phyloP scores from a whole-genome alignment of 2,329 filamentous ascomycete genomes.

The Penicillium expansum region DNA sequence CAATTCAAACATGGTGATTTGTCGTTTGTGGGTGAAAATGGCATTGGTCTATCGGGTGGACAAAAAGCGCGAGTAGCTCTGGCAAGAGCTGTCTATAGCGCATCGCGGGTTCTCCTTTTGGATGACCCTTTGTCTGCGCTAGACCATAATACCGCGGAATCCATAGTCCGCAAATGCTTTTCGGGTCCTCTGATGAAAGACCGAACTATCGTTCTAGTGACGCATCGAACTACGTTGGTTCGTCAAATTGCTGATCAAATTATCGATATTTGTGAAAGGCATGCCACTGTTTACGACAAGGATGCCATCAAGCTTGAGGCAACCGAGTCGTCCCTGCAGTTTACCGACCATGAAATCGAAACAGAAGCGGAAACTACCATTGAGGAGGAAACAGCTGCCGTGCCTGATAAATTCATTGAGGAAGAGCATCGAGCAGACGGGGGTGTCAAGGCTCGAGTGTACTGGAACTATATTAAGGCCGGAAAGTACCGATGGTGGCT shows the following conservation, averaged over 20 bases:
- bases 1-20: slow-evolving; percentile 64
- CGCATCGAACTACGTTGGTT: slow-evolving; percentile 68
- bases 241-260: slow-evolving; percentile 70
- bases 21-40: slow-evolving; percentile 61
- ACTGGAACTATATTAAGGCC: slow-evolving; percentile 81
- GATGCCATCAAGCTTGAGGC: slow-evolving; percentile 48
- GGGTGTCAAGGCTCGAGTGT: slow-evolving; percentile 71
- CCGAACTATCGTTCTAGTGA: slow-evolving; percentile 59
- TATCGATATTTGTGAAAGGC: slow-evolving; percentile 65
- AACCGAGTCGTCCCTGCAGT: slow-evolving; percentile 23
- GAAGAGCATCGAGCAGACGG: slow-evolving; percentile 73
- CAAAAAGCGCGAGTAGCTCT: slow-evolving; percentile 61
- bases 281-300: slow-evolving; percentile 50
- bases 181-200: slow-evolving; percentile 53
- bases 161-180: slow-evolving; percentile 58
- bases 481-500: slow-evolving; percentile 74
- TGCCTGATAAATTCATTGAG: slow-evolving; percentile 74
- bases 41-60: slow-evolving; percentile 59
- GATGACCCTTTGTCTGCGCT: slow-evolving; percentile 61
- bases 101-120: slow-evolving; percentile 53
- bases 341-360: slow-evolving; percentile 16
- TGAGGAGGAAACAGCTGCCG: slow-evolving; percentile 50
- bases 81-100: slow-evolving; percentile 60
- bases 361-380: slow-evolving; percentile 33
- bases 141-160: slow-evolving; percentile 64